These are phyloP conservation scores for Poterioochromonas sp. DNA, from an alignment of 352 stramenopile genomes.

Conservation along the genomic window DNA sequence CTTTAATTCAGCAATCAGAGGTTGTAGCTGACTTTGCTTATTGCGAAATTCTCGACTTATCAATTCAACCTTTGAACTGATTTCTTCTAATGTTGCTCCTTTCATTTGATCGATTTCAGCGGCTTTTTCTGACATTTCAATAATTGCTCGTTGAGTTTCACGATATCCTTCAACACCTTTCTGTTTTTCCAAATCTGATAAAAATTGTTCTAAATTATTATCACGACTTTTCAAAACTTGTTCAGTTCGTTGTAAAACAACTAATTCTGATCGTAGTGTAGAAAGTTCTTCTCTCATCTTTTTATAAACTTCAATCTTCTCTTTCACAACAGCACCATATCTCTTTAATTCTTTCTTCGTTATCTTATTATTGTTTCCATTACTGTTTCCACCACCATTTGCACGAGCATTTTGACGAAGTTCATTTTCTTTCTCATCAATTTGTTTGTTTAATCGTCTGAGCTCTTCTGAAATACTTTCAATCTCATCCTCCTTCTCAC, in stretches of 20 bases:
- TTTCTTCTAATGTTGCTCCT: slow-evolving; percentile 80
- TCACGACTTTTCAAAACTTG: slow-evolving; percentile 72
- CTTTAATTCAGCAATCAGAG: slow-evolving; percentile 44
- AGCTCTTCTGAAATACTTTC: slow-evolving; percentile 59
- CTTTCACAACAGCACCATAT: slow-evolving; percentile 69
- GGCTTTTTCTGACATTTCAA: slow-evolving; percentile 71
- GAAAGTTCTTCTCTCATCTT: slow-evolving; percentile 71
- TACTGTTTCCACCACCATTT: slow-evolving; percentile 31
- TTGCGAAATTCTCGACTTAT: slow-evolving; percentile 81
- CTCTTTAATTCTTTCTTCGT: slow-evolving; percentile 75
- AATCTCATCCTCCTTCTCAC: slow-evolving; percentile 73
- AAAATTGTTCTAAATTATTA: slow-evolving; percentile 66
- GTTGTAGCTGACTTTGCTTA: slow-evolving; percentile 62
- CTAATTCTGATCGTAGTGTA: slow-evolving; percentile 65
- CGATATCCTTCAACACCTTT: slow-evolving; percentile 67
- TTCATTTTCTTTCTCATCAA: slow-evolving; percentile 56
- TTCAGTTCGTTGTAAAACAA: slow-evolving; percentile 79
- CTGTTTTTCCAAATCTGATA: slow-evolving; percentile 65
- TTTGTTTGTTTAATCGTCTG: slow-evolving; percentile 53
- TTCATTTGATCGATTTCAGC: slow-evolving; percentile 77
- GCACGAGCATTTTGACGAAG: slow-evolving; percentile 1
- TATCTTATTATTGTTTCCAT: slow-evolving; percentile 50
- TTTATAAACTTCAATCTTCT: slow-evolving; percentile 82
- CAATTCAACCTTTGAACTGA: slow-evolving; percentile 74
- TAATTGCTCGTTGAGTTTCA: slow-evolving; percentile 70